Evolutionary conservation across 2,329 filamentous ascomycete species (phyloP).

Genomic region (Calonectria pseudoturangicola): DNA sequence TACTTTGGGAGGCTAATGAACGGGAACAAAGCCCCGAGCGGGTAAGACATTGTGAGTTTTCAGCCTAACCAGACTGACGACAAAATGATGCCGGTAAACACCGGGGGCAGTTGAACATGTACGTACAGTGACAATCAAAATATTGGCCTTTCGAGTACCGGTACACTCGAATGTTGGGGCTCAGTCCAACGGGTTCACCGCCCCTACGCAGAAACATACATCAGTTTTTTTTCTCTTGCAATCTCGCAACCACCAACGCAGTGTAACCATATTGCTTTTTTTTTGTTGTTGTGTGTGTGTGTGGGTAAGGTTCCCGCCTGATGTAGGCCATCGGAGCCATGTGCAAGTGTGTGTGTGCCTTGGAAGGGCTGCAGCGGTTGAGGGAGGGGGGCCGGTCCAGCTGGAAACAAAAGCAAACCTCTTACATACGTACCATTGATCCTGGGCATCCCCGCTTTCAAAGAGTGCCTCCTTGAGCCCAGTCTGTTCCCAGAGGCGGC

Average conservation of each 20-base stretch:
- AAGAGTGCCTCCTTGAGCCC: constrained; percentile 79
- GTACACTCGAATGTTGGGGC: constrained; percentile 92
- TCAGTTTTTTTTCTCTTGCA: constrained; percentile 29
- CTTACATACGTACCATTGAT: constrained; percentile 65
- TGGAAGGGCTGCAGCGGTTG: constrained; percentile 14
- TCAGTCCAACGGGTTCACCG: constrained; percentile 88
- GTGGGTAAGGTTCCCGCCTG: constrained; percentile 30
- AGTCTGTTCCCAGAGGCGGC: constrained; percentile 85
- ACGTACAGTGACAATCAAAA: constrained; percentile 92
- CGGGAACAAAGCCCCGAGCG: constrained; percentile 2
- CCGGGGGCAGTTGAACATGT: not conserved
- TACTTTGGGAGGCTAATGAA: constrained; percentile 1
- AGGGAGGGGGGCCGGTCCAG: constrained; percentile 10
- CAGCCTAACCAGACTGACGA: constrained; percentile 11
- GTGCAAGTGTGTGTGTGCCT: constrained; percentile 21
- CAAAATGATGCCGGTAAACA: constrained; percentile 1
- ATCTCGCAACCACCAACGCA: constrained; percentile 27
- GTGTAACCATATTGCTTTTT: constrained; percentile 41
- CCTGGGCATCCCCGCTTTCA: constrained; percentile 60
- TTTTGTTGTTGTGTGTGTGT: constrained; percentile 23
- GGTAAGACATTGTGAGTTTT: constrained; percentile 2
- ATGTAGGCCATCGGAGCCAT: constrained; percentile 15
- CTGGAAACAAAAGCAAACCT: constrained; percentile 38
- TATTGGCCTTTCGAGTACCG: constrained; percentile 91
- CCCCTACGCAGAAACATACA: constrained; percentile 75